These are phyloP conservation scores for Forsythia viridissima DNA, from an alignment of 257 asterid genomes.

Conservation along the genomic window DNA sequence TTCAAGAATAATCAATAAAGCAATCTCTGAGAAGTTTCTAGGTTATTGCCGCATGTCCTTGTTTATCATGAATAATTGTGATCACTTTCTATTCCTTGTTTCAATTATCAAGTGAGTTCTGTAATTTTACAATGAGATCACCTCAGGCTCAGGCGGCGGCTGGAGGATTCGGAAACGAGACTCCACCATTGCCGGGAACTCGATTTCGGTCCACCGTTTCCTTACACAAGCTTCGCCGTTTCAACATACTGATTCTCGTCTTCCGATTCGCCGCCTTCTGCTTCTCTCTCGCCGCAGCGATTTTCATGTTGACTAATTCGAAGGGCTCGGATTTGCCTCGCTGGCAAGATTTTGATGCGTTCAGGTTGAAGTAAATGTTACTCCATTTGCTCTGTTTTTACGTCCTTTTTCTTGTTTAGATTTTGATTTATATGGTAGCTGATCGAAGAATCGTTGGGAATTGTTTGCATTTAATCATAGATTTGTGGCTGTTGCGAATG, in stretches of 20 bases:
- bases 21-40: constrained; percentile 12
- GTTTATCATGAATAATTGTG: neutral
- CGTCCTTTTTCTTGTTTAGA: neutral
- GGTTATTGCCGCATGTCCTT: neutral
- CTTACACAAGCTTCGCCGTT: constrained; percentile 46
- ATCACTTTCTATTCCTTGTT: neutral
- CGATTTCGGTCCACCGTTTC: constrained; percentile 51
- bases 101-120: neutral
- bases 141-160: constrained; percentile 34
- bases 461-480: neutral
- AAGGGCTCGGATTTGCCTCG: constrained; percentile 33
- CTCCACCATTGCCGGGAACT: constrained; percentile 44
- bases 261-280: constrained; percentile 49
- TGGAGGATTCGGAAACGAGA: constrained; percentile 21
- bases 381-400: neutral
- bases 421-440: neutral
- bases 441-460: neutral
- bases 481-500: constrained; percentile 47
- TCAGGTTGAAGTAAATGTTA: constrained; percentile 19
- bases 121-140: constrained; percentile 27
- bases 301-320: constrained; percentile 47
- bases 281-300: constrained; percentile 51
- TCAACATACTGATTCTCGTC: constrained; percentile 33
- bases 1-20: constrained; percentile 6
- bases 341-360: constrained; percentile 48